A percentile compares a stretch with the other conserved stretches of the same genome.
These are phyloP conservation scores for Lentinus tigrinus DNA, from an alignment of 768 basidiomycete genomes.

Conservation along the genomic window DNA sequence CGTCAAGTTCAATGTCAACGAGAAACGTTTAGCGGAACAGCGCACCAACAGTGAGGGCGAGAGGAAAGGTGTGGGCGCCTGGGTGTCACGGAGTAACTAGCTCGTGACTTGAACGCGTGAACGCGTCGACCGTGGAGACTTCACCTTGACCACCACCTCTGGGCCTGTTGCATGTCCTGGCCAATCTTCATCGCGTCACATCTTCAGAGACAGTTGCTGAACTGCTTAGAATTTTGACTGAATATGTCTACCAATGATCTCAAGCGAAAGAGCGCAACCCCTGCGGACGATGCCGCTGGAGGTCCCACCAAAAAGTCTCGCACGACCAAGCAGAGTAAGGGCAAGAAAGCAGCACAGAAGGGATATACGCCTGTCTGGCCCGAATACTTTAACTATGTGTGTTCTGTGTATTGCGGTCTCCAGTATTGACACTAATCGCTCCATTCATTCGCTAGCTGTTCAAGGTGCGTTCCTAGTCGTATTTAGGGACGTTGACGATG, in stretches of 20 bases:
- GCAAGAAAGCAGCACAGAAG: not conserved
- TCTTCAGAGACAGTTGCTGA: not conserved
- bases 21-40: not conserved
- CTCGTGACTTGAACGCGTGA: not conserved
- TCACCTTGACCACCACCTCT: not conserved
- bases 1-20: not conserved
- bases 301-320: slow-evolving; percentile 21
- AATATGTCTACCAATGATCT: slow-evolving; percentile 6
- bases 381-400: slow-evolving; percentile 26
- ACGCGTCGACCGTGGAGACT: not conserved
- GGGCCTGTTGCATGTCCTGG: not conserved
- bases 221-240: not conserved
- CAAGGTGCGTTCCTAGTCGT: slow-evolving; percentile 44
- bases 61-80: not conserved
- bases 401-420: not conserved
- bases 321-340: slow-evolving; percentile 1
- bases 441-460: slow-evolving; percentile 45
- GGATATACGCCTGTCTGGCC: slow-evolving; percentile 22
- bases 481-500: not conserved
- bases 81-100: not conserved
- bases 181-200: not conserved
- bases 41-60: not conserved
- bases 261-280: slow-evolving; percentile 1
- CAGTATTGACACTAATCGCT: not conserved
- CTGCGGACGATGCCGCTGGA: not conserved